These are phyloP conservation scores for Xylaria longipes DNA, from an alignment of 495 filamentous ascomycete species.

Conservation along the genomic window DNA sequence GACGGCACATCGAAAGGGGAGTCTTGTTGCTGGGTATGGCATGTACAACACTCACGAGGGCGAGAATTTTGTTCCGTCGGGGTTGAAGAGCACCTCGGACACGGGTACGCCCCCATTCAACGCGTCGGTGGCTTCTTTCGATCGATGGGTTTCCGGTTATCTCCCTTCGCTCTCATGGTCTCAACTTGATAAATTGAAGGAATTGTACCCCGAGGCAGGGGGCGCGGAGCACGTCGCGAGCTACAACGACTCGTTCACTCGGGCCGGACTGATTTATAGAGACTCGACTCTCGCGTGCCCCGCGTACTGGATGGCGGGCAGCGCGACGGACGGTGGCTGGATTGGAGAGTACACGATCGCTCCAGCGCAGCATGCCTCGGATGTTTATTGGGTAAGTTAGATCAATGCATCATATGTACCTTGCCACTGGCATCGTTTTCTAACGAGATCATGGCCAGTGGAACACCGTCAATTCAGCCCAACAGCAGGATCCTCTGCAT, in stretches of 20 bases:
- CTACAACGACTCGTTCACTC: slow-evolving; percentile 55
- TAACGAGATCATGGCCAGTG: slow-evolving; percentile 49
- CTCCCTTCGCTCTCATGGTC: slow-evolving; percentile 52
- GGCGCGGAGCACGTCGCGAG: slow-evolving; percentile 48
- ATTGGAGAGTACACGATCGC: slow-evolving; percentile 65
- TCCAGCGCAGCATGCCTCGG: slow-evolving; percentile 65
- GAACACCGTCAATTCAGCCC: slow-evolving; percentile 62
- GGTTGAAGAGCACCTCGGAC: slow-evolving; percentile 40
- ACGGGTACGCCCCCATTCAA: slow-evolving; percentile 7
- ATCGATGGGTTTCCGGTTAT: slow-evolving; percentile 58
- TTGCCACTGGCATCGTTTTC: neutral
- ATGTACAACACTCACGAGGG: slow-evolving; percentile 68
- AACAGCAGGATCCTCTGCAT: slow-evolving; percentile 56
- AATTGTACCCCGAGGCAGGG: slow-evolving; percentile 54
- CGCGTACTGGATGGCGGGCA: slow-evolving; percentile 60
- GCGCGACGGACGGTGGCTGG: slow-evolving; percentile 53
- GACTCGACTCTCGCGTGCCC: slow-evolving; percentile 68
- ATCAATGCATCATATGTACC: neutral
- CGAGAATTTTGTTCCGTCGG: slow-evolving; percentile 63
- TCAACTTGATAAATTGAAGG: slow-evolving; percentile 47
- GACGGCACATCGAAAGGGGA: slow-evolving; percentile 44
- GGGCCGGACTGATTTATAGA: slow-evolving; percentile 62
- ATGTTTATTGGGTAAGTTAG: slow-evolving; percentile 60
- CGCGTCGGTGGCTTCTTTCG: slow-evolving; percentile 46
- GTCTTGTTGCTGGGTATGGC: slow-evolving; percentile 55